phyloP scores from a whole-genome alignment of 202 grass and related monocot species.

The Hordeum pubiflorum region DNA sequence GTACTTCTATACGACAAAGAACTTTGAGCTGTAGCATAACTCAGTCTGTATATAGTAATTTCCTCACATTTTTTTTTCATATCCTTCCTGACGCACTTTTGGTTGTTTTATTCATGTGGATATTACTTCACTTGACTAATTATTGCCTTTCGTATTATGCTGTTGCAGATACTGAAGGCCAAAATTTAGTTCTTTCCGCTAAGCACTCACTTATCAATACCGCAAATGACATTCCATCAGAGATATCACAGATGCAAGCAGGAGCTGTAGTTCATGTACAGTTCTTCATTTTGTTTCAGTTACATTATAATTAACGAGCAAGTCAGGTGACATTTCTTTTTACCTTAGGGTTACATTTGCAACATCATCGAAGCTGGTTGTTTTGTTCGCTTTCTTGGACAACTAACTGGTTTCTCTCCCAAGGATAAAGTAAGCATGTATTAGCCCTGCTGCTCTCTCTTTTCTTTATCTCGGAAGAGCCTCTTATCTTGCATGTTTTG shows the following conservation, averaged over 20 bases:
- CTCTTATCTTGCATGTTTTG: not conserved
- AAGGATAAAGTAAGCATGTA: constrained; percentile 77
- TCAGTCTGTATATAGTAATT: constrained; percentile 3
- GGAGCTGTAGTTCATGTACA: constrained; percentile 62
- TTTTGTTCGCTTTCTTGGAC: constrained; percentile 94
- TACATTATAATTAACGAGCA: not conserved
- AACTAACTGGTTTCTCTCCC: constrained; percentile 85
- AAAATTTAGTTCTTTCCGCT: constrained; percentile 81
- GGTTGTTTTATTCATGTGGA: not conserved
- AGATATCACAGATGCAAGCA: constrained; percentile 49
- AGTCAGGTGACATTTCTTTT: constrained; percentile 25
- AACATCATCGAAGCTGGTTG: constrained; percentile 94
- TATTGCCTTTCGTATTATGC: not conserved
- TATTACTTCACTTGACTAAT: not conserved
- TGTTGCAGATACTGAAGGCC: constrained; percentile 69
- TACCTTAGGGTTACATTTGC: constrained; percentile 75
- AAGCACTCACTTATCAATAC: constrained; percentile 70
- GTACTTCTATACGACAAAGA: not conserved
- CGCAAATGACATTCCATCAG: constrained; percentile 67
- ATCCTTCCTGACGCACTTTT: not conserved
- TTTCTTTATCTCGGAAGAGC: not conserved
- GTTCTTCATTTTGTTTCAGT: constrained; percentile 21
- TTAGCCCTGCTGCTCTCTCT: not conserved
- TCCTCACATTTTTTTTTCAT: not conserved
- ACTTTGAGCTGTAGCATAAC: not conserved